Conservation (phyloP, 2,329 filamentous ascomycete genomes). For the Chrysosphaeria jannelii region DNA sequence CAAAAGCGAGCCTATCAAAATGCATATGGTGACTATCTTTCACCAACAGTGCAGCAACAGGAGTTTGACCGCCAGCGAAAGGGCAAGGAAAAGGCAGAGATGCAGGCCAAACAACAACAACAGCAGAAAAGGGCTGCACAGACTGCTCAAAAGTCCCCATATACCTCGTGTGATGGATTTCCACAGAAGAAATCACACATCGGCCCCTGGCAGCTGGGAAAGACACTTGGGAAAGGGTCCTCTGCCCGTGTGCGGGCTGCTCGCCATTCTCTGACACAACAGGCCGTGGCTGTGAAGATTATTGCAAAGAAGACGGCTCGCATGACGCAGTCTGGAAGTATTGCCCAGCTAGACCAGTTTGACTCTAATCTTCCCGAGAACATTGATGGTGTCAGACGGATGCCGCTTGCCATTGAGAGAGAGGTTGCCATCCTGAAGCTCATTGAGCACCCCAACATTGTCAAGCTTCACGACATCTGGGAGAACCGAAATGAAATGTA, state of each 20-base stretch:
- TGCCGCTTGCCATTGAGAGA: constrained; percentile 70
- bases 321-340: constrained; percentile 57
- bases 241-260: constrained; percentile 70
- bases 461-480: constrained; percentile 89
- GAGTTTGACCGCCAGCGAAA: too few relatives aligned
- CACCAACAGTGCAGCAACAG: too few relatives aligned
- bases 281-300: constrained; percentile 82
- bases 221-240: constrained; percentile 65
- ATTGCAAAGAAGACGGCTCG: constrained; percentile 59
- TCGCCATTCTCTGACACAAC: constrained; percentile 45
- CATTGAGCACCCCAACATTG: constrained; percentile 81
- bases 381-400: constrained; percentile 31
- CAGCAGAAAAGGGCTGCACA: constrained; percentile 3
- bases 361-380: constrained; percentile 25
- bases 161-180: constrained; percentile 7
- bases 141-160: constrained; percentile 10
- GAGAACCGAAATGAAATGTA: constrained; percentile 88
- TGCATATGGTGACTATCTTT: too few relatives aligned
- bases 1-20: too few relatives aligned
- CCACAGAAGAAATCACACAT: constrained; percentile 35
- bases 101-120: constrained; percentile 1
- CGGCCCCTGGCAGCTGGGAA: constrained; percentile 80
- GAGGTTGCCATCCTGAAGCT: constrained; percentile 95
- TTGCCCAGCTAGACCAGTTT: constrained; percentile 53
- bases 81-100: too few relatives aligned